Evolutionary conservation across 805 yeast species (phyloP).

Genomic region (Ogataea corticis): DNA sequence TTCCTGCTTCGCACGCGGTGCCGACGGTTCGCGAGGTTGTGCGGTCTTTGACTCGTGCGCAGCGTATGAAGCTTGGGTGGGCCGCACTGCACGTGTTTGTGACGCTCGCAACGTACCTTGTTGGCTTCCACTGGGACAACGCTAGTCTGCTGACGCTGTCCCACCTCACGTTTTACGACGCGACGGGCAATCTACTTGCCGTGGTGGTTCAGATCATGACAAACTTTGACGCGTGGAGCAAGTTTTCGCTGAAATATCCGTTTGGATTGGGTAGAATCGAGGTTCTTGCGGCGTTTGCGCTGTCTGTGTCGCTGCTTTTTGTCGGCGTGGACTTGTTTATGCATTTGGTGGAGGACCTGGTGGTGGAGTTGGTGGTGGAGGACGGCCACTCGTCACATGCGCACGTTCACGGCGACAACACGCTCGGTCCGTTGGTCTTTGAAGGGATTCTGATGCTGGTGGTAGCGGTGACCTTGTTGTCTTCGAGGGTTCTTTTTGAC

Average conservation of each 20-base stretch:
- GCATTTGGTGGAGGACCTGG: constrained; percentile 79
- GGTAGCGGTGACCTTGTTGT: constrained; percentile 33
- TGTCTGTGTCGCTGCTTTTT: constrained; percentile 80
- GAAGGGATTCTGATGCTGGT: constrained; percentile 30
- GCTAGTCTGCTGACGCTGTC: constrained; percentile 74
- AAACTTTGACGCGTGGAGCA: constrained; percentile 92
- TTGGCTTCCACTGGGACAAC: constrained; percentile 59
- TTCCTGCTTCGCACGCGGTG: constrained; percentile 68
- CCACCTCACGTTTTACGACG: constrained; percentile 84
- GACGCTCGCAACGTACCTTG: constrained; percentile 55
- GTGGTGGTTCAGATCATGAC: constrained; percentile 76
- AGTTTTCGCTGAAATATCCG: constrained; percentile 79
- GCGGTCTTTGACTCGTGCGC: constrained; percentile 57
- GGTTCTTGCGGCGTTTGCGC: constrained; percentile 83
- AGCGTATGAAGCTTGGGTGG: constrained; percentile 59
- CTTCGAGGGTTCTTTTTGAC: constrained; percentile 30
- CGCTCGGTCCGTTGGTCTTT: constrained; percentile 30
- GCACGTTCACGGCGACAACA: constrained; percentile 25
- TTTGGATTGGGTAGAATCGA: constrained; percentile 93
- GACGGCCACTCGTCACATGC: constrained; percentile 28
- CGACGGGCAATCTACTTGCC: constrained; percentile 69
- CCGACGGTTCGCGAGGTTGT: constrained; percentile 69
- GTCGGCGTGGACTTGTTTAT: constrained; percentile 88
- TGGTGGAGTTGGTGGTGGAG: constrained; percentile 43
- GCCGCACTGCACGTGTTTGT: constrained; percentile 55